These are phyloP conservation scores for Rhazya stricta DNA, from an alignment of 257 asterid genomes.

Conservation along the genomic window DNA sequence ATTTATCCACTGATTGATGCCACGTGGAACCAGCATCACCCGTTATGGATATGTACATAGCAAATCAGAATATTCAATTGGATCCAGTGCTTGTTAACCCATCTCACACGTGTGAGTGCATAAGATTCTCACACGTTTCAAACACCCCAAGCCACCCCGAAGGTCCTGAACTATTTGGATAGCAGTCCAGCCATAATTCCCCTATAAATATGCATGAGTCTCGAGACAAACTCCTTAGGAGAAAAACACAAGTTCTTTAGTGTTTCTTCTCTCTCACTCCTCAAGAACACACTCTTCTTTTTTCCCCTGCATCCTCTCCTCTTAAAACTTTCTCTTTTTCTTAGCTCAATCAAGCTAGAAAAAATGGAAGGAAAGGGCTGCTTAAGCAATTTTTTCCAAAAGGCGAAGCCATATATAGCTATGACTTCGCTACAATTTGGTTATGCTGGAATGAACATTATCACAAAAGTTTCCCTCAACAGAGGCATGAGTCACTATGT, in stretches of 20 bases:
- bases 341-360: not conserved
- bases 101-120: not conserved
- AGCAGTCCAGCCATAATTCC: not conserved
- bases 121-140: constrained; percentile 23
- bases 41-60: constrained; percentile 9
- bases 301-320: not conserved
- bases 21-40: constrained; percentile 26
- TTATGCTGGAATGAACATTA: constrained; percentile 89
- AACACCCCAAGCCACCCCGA: not conserved
- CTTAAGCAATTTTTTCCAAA: constrained; percentile 37
- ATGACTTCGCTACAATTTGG: constrained; percentile 83
- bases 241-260: constrained; percentile 45
- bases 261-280: constrained; percentile 51
- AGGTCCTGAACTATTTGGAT: constrained; percentile 6
- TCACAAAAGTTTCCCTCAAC: constrained; percentile 82
- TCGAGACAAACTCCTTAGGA: constrained; percentile 40
- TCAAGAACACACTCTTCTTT: not conserved
- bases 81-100: constrained; percentile 19
- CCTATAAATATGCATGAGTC: constrained; percentile 42
- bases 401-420: constrained; percentile 80
- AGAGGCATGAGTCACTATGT: constrained; percentile 94
- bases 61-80: constrained; percentile 51
- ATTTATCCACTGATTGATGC: constrained; percentile 10
- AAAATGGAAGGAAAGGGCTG: constrained; percentile 67
- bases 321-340: not conserved